Percentiles rank a stretch among this genome's conserved stretches.
phyloP scores from a whole-genome alignment of 2,329 filamentous ascomycete genomes.

The Colletotrichum orchidophilum region DNA sequence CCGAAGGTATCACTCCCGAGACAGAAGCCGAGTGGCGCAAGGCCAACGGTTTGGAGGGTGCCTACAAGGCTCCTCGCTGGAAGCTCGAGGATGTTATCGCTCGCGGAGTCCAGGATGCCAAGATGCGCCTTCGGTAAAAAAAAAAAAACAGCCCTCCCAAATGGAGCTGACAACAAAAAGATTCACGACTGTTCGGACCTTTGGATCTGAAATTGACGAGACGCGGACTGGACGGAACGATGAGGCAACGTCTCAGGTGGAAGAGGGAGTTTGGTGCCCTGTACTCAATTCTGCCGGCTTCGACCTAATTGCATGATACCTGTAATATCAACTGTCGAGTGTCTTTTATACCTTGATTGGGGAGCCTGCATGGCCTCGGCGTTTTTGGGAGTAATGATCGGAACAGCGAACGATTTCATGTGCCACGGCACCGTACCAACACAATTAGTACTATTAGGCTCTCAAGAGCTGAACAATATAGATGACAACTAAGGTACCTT shows the following conservation, averaged over 20 bases:
- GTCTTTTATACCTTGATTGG: slow-evolving; percentile 21
- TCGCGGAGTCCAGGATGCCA: slow-evolving; percentile 78
- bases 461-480: slow-evolving; percentile 31
- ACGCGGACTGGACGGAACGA: slow-evolving; percentile 15
- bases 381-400: slow-evolving; percentile 31
- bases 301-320: slow-evolving; percentile 30
- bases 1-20: slow-evolving; percentile 75
- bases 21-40: slow-evolving; percentile 76
- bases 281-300: slow-evolving; percentile 27
- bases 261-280: slow-evolving; percentile 15
- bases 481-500: slow-evolving; percentile 27
- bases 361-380: slow-evolving; percentile 32
- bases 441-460: slow-evolving; percentile 33
- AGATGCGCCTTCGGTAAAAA: slow-evolving; percentile 72
- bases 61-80: slow-evolving; percentile 84
- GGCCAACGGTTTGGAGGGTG: slow-evolving; percentile 72
- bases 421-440: slow-evolving; percentile 29
- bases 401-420: slow-evolving; percentile 31
- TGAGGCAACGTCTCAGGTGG: slow-evolving; percentile 18
- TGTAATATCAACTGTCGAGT: slow-evolving; percentile 31
- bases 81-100: slow-evolving; percentile 83
- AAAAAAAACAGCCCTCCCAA: slow-evolving; percentile 15
- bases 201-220: slow-evolving; percentile 15
- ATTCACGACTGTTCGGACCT: slow-evolving; percentile 2
- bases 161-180: not conserved